Base-by-base conservation (phyloP, 805 yeast species). In the Saturnispora ahearnii region DNA sequence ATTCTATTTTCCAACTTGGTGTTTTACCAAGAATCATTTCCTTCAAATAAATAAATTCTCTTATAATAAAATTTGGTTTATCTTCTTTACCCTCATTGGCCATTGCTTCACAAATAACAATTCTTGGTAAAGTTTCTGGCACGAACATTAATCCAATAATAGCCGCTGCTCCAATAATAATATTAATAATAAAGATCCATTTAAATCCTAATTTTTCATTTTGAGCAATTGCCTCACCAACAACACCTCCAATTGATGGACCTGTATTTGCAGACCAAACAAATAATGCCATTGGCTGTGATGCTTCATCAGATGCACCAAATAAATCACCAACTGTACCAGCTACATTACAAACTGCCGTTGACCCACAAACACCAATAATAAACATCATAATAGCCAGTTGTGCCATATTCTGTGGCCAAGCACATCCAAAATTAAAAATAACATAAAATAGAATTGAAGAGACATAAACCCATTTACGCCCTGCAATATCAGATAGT, bases 311-410 rank as follows among this genome's bases (percentile, higher is more conserved):
- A 4, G 68, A 58, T 50, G 59, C 57, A 53, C 64, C 64, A 45
- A 66, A 66, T 51, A 66, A 51, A 53, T 66, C 70, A 51, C 66
- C 68, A 55, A 66, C 60, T 22, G 68, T 60, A 54, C 70, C 70
- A 8, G 70, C 70, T 51, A 65, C 69, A 41, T 66, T 66, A 7
- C 64, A 57, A 24, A 65, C 53, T 9, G 65, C 64, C 15, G 67
- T 62, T 1, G 69, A 65, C 37, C 70, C 68, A 47, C 61, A 56
- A 9, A 58, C 22, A 22, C 70, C 70, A 42, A 61, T 57, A 37
- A 66, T 53, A 45, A 65, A 61, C 63, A 59, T 59, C 52, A 66
- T 63, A 44, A 66, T 65, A 34, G 59, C 68, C 36, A 66, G 36
- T 64, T 59, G 60, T 15, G 68, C 55, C 67, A 63, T 63, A 50